phyloP scores from a whole-genome alignment of 306 rosid genomes.

The Astragalus membranaceus region DNA sequence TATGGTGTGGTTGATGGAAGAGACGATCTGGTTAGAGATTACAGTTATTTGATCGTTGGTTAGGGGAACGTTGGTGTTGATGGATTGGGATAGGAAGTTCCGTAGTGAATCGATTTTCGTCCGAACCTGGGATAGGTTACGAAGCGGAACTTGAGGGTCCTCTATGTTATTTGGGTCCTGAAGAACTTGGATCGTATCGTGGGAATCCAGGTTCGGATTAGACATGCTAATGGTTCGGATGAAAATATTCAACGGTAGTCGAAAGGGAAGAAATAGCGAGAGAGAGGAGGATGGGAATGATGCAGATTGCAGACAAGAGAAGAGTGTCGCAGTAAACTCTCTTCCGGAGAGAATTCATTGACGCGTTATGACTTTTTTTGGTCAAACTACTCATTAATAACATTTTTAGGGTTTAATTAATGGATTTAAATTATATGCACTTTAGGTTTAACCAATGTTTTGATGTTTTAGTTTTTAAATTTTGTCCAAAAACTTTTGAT shows the following conservation, averaged over 20 bases:
- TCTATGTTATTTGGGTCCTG: neutral
- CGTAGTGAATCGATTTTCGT: constrained; percentile 51
- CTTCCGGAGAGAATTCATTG: no score
- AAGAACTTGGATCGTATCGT: neutral
- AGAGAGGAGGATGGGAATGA: neutral
- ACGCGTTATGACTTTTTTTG: no score
- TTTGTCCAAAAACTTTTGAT: no score
- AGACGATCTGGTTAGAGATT: constrained; percentile 56
- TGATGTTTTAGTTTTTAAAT: no score
- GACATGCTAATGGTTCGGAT: neutral
- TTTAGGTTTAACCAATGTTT: no score
- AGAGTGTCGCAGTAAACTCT: no score
- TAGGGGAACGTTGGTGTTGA: constrained; percentile 31
- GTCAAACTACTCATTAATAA: no score
- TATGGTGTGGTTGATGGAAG: constrained; percentile 47
- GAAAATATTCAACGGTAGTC: neutral
- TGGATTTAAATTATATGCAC: no score
- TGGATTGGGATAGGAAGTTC: constrained; percentile 44
- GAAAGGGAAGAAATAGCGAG: neutral
- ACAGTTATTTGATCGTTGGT: constrained; percentile 31
- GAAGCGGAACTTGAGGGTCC: constrained; percentile 40
- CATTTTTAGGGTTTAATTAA: no score
- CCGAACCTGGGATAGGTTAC: constrained; percentile 49
- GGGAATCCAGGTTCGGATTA: constrained; percentile 13
- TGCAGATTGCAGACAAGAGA: no score